phyloP scores from a whole-genome alignment of 2,329 filamentous ascomycete species.

The Hymenoscyphus albidus region DNA sequence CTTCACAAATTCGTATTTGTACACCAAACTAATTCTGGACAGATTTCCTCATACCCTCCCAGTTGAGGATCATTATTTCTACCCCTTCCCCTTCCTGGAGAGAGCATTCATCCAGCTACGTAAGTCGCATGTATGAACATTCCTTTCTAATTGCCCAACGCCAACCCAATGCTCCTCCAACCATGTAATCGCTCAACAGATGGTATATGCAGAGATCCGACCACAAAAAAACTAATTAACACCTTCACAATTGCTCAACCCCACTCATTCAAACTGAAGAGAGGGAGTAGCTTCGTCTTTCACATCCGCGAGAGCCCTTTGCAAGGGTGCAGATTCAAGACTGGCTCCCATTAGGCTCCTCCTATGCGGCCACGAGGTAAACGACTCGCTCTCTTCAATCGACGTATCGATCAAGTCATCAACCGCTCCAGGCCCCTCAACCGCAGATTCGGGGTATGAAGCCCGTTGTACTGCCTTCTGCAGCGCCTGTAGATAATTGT shows the following conservation, averaged over 20 bases:
- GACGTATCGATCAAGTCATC: slow-evolving; percentile 33
- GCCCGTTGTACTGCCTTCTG: slow-evolving; percentile 38
- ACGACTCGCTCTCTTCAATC: slow-evolving; percentile 52
- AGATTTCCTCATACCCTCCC: background rate
- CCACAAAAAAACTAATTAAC: slow-evolving; percentile 7
- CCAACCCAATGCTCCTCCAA: slow-evolving; percentile 29
- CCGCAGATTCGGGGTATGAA: slow-evolving; percentile 31
- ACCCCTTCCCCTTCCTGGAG: background rate
- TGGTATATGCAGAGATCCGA: slow-evolving; percentile 21
- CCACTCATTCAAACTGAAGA: slow-evolving; percentile 27
- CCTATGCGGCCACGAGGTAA: slow-evolving; percentile 50
- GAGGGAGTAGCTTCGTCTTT: slow-evolving; percentile 16
- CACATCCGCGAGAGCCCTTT: slow-evolving; percentile 21
- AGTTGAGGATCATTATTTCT: background rate
- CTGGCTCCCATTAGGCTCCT: slow-evolving; percentile 50
- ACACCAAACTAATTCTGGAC: background rate
- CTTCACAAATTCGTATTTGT: background rate
- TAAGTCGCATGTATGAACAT: slow-evolving; percentile 17
- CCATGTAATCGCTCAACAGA: slow-evolving; percentile 23
- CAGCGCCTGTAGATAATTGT: slow-evolving; percentile 49
- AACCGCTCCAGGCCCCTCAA: slow-evolving; percentile 29
- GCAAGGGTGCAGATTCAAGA: slow-evolving; percentile 51
- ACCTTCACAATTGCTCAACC: slow-evolving; percentile 18
- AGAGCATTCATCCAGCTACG: background rate
- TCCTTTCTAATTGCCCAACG: slow-evolving; percentile 27